phyloP scores from a whole-genome alignment of 106 monocot genomes.

The Hemerocallis citrina region DNA sequence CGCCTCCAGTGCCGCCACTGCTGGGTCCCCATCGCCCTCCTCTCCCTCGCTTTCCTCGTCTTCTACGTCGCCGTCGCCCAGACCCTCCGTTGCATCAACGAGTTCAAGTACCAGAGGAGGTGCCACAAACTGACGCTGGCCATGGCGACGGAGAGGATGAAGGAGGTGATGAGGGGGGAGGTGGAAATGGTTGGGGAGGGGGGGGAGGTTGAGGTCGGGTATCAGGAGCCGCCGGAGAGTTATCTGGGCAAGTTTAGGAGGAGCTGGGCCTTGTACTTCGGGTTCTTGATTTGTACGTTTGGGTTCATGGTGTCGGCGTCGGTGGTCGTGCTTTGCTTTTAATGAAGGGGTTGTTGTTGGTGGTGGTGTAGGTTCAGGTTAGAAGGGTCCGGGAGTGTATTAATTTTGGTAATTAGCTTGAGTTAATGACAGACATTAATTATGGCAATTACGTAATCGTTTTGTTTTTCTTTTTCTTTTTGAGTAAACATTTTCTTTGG shows the following conservation, averaged over 20 bases:
- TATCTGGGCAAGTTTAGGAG: constrained; percentile 90
- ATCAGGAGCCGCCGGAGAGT: constrained; percentile 96
- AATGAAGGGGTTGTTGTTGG: background rate
- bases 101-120: constrained; percentile 87
- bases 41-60: constrained; percentile 65
- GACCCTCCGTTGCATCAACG: constrained; percentile 89
- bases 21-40: constrained; percentile 75
- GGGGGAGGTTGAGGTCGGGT: constrained; percentile 60
- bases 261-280: constrained; percentile 84
- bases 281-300: constrained; percentile 65
- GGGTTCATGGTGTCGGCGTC: constrained; percentile 63
- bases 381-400: background rate
- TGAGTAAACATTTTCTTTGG: no score
- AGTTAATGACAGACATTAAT: no score
- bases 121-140: constrained; percentile 98
- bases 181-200: constrained; percentile 14
- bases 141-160: constrained; percentile 78
- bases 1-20: constrained; percentile 91
- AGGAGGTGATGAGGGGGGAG: constrained; percentile 16
- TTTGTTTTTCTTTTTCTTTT: no score
- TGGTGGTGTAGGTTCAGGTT: background rate
- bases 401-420: no score
- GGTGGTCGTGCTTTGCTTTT: constrained; percentile 69
- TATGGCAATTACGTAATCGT: no score
- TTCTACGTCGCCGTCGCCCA: constrained; percentile 94